Base-by-base conservation (phyloP, 495 filamentous ascomycete genomes). In the Trichoderma reesei region DNA sequence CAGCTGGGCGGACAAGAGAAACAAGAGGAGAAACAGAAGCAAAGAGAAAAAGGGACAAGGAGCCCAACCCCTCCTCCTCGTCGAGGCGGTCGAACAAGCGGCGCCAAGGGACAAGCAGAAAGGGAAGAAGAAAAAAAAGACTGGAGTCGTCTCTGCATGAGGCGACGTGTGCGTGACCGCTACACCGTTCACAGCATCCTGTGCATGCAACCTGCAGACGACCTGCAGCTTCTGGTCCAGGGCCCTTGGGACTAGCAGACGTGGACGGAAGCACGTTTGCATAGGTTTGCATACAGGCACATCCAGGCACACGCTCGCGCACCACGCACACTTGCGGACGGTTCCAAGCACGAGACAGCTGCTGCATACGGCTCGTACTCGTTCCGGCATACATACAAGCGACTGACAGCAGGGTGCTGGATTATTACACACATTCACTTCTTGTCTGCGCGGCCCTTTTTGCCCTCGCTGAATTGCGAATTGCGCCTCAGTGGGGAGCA, bases 121-220 rank as follows among this genome's bases (percentile, higher is more conserved):
- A 41, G 41, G n/a, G n/a, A n/a, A 14, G n/a, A 44, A 48, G 8
- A 18, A 48, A 18, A 48, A 48, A 26, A 48, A 26, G 44, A 48
- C 44, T 48, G 44, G 44, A 48, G 42, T 48, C 44, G n/a, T 48
- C 4, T 14, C n/a, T 48, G 44, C 44, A 48, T 48, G 44, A 48
- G 44, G n/a, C 44, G 44, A 26, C 16, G n/a, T 48, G 44, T 48
- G 44, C 44, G 44, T 48, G 44, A 48, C 44, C 44, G 44, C 44
- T 48, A 48, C 44, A 48, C 44, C 44, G n/a, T 48, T 48, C 44
- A n/a, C 44, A 48, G 44, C 44, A 48, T 48, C 44, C 44, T 48
- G 44, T 48, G 44, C 44, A 48, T 48, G n/a, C 16, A 18, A 44
- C 44, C 16, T 48, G 44, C 44, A 48, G 44, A 14, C 16, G 44